Evolutionary conservation across 768 basidiomycete genomes (phyloP).

Genomic region (Antrodiella citrinella): DNA sequence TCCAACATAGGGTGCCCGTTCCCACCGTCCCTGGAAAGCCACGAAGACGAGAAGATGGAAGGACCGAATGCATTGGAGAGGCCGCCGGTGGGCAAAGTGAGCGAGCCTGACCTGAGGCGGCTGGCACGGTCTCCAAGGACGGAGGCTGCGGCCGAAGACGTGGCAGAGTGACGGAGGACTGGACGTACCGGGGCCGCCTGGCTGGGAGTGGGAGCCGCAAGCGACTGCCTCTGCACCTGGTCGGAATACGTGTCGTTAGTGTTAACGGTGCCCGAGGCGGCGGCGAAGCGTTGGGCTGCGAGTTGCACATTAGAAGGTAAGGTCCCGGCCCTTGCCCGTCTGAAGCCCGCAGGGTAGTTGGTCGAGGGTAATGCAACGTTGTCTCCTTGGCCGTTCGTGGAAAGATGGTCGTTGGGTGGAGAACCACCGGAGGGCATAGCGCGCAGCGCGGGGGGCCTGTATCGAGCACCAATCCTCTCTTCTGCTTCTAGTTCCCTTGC

Average conservation of each 20-base stretch:
- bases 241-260: slow-evolving; percentile 42
- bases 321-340: slow-evolving; percentile 95
- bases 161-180: slow-evolving; percentile 67
- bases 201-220: slow-evolving; percentile 30
- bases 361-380: slow-evolving; percentile 53
- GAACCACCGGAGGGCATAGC: slow-evolving; percentile 59
- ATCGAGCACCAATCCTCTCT: slow-evolving; percentile 58
- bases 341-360: slow-evolving; percentile 79
- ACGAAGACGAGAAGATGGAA: slow-evolving; percentile 84
- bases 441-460: slow-evolving; percentile 76
- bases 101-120: slow-evolving; percentile 85
- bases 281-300: slow-evolving; percentile 75
- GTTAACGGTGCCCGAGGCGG: slow-evolving; percentile 50
- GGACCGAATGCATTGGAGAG: slow-evolving; percentile 82
- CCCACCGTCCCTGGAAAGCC: slow-evolving; percentile 62
- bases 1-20: slow-evolving; percentile 63
- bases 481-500: slow-evolving; percentile 82
- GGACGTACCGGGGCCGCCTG: slow-evolving; percentile 49
- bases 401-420: slow-evolving; percentile 59
- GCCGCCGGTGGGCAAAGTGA: slow-evolving; percentile 70
- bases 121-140: slow-evolving; percentile 60
- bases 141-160: slow-evolving; percentile 46
- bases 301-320: slow-evolving; percentile 92
- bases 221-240: slow-evolving; percentile 31
- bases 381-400: slow-evolving; percentile 54